phyloP scores from a whole-genome alignment of 2,329 filamentous ascomycete species.

The Metarhizium album region DNA sequence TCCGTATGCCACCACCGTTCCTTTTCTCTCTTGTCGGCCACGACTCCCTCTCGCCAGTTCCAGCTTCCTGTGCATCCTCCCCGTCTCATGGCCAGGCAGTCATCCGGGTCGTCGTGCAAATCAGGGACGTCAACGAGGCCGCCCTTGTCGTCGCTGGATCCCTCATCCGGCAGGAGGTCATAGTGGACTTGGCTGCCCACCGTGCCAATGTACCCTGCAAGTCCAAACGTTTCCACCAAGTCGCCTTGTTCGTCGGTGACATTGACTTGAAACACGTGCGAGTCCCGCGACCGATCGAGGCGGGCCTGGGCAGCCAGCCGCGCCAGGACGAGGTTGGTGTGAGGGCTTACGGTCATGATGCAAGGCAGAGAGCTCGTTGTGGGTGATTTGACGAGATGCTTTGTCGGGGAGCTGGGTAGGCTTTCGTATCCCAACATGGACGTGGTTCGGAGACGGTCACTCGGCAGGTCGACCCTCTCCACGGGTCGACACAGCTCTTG shows the following conservation, averaged over 20 bases:
- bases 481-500: constrained; percentile 58
- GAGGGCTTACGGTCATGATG: constrained; percentile 15
- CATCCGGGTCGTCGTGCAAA: constrained; percentile 36
- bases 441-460: constrained; percentile 32
- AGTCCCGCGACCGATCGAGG: constrained; percentile 44
- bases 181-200: constrained; percentile 50
- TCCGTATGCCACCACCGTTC: constrained; percentile 42
- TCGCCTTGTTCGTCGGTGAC: constrained; percentile 43
- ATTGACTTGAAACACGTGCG: constrained; percentile 47
- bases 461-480: constrained; percentile 40
- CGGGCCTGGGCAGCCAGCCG: constrained; percentile 56
- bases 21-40: constrained; percentile 35
- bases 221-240: constrained; percentile 38
- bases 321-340: constrained; percentile 37
- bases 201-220: constrained; percentile 53
- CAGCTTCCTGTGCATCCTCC: constrained; percentile 36
- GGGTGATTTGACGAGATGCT: constrained; percentile 22
- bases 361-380: constrained; percentile 22
- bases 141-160: constrained; percentile 44
- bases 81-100: constrained; percentile 25
- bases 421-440: constrained; percentile 10
- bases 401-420: constrained; percentile 16
- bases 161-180: constrained; percentile 44
- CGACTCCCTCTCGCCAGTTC: constrained; percentile 28
- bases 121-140: constrained; percentile 43